These are phyloP conservation scores for Cercis canadensis DNA, from an alignment of 306 rosid genomes.

Conservation along the genomic window DNA sequence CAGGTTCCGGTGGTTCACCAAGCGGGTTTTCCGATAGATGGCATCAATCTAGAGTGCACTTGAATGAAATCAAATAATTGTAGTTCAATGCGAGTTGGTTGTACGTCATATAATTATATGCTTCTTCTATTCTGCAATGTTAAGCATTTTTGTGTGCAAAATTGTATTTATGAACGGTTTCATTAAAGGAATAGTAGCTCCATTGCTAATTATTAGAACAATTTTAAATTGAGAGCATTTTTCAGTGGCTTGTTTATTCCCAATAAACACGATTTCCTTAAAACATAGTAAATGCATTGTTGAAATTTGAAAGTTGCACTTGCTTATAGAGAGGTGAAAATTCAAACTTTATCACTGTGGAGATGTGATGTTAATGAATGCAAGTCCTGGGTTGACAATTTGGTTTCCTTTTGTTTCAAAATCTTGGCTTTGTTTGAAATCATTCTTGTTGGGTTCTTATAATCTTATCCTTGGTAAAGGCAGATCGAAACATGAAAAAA, in stretches of 20 bases:
- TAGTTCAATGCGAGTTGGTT: not conserved
- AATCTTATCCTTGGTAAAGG: slow-evolving; percentile 88
- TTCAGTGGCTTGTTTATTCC: not conserved
- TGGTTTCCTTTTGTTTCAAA: slow-evolving; percentile 20
- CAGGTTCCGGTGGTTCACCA: not conserved
- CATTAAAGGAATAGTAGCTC: not conserved
- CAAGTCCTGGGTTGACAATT: slow-evolving; percentile 5
- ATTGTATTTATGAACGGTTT: not conserved
- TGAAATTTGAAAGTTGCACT: slow-evolving; percentile 20
- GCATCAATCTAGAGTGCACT: not conserved
- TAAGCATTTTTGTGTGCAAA: slow-evolving; percentile 13
- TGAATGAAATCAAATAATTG: not conserved
- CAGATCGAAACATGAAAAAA: slow-evolving; percentile 99
- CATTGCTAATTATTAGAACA: not conserved
- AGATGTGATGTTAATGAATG: not conserved
- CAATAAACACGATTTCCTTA: not conserved
- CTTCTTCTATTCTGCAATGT: not conserved
- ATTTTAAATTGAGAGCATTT: slow-evolving; percentile 18
- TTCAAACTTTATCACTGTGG: not conserved
- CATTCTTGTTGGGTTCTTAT: slow-evolving; percentile 59
- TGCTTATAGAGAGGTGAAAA: not conserved
- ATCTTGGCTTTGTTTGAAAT: slow-evolving; percentile 38
- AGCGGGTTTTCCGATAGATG: not conserved
- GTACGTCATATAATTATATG: not conserved
- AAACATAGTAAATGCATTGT: slow-evolving; percentile 2